Conservation (phyloP, 106 monocot species). For the Dendrobium nobile region DNA sequence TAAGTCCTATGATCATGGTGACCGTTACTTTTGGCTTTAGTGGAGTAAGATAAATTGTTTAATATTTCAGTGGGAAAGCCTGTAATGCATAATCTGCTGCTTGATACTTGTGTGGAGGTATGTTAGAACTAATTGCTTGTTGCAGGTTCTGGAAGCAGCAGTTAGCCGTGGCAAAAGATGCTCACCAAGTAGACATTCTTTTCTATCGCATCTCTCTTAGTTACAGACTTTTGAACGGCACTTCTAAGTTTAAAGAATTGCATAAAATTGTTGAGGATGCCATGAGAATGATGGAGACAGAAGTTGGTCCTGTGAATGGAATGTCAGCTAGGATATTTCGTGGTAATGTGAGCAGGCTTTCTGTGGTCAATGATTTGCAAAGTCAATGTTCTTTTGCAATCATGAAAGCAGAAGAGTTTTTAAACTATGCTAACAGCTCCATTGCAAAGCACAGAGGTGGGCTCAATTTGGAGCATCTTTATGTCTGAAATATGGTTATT, state of each 20-base stretch:
- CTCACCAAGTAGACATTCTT: slow-evolving; percentile 64
- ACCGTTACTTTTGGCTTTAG: neutral
- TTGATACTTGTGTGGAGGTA: neutral
- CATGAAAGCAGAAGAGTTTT: slow-evolving; percentile 54
- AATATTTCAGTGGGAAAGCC: neutral
- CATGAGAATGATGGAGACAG: slow-evolving; percentile 54
- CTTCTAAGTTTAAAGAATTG: slow-evolving; percentile 47
- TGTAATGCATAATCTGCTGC: neutral
- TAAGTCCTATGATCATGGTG: neutral
- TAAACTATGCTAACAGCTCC: slow-evolving; percentile 16
- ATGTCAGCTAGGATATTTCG: slow-evolving; percentile 67
- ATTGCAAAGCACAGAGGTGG: slow-evolving; percentile 32
- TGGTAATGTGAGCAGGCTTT: slow-evolving; percentile 72
- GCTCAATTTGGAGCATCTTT: neutral
- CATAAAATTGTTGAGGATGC: slow-evolving; percentile 55
- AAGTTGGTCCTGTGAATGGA: slow-evolving; percentile 67
- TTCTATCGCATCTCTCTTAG: slow-evolving; percentile 60
- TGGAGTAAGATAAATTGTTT: neutral
- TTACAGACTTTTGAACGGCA: slow-evolving; percentile 57
- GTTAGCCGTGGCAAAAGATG: slow-evolving; percentile 62
- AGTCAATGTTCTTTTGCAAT: slow-evolving; percentile 53
- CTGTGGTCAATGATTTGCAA: slow-evolving; percentile 49
- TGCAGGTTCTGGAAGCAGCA: slow-evolving; percentile 30
- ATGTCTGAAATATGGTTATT: slow-evolving; percentile 3
- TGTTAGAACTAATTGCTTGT: neutral